Conservation (phyloP, 2,329 filamentous ascomycete species). For the Incumbomyces delicatus region DNA sequence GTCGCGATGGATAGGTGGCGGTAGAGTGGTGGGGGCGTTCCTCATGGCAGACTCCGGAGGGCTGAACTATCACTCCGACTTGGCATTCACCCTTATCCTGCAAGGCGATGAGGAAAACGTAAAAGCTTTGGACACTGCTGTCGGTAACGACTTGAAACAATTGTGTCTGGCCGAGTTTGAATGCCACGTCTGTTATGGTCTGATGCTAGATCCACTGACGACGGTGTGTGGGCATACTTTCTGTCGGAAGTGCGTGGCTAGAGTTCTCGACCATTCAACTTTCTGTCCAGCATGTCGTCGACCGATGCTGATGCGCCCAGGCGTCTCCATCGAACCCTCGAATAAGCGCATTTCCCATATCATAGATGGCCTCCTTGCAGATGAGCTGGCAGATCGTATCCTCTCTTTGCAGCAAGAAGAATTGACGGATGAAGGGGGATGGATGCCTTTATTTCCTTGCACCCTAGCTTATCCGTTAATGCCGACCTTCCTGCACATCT, state of each 20-base stretch:
- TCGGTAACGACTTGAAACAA: slow-evolving; percentile 53
- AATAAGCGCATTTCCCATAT: slow-evolving; percentile 58
- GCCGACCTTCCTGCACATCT: slow-evolving; percentile 82
- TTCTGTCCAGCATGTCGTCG: slow-evolving; percentile 75
- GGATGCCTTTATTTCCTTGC: slow-evolving; percentile 69
- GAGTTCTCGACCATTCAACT: slow-evolving; percentile 65
- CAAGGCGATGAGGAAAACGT: slow-evolving; percentile 18
- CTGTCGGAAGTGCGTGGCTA: slow-evolving; percentile 67
- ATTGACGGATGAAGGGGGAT: slow-evolving; percentile 44
- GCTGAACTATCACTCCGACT: slow-evolving; percentile 47
- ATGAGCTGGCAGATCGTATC: slow-evolving; percentile 50
- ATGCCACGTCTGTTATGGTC: slow-evolving; percentile 76
- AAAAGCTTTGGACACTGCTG: slow-evolving; percentile 35
- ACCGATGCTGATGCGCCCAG: slow-evolving; percentile 45
- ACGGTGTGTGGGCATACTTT: slow-evolving; percentile 84
- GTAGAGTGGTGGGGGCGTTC: slow-evolving; percentile 57
- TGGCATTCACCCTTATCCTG: slow-evolving; percentile 36
- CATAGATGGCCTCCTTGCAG: slow-evolving; percentile 59
- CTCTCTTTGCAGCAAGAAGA: slow-evolving; percentile 49
- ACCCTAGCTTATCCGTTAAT: slow-evolving; percentile 72
- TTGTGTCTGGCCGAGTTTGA: slow-evolving; percentile 62
- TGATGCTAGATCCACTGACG: slow-evolving; percentile 74
- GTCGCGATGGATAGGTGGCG: slow-evolving; percentile 40
- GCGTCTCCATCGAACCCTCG: slow-evolving; percentile 39
- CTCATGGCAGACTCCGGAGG: slow-evolving; percentile 52